Evolutionary conservation across 306 rosid genomes (phyloP).

Genomic region (Geum urbanum): DNA sequence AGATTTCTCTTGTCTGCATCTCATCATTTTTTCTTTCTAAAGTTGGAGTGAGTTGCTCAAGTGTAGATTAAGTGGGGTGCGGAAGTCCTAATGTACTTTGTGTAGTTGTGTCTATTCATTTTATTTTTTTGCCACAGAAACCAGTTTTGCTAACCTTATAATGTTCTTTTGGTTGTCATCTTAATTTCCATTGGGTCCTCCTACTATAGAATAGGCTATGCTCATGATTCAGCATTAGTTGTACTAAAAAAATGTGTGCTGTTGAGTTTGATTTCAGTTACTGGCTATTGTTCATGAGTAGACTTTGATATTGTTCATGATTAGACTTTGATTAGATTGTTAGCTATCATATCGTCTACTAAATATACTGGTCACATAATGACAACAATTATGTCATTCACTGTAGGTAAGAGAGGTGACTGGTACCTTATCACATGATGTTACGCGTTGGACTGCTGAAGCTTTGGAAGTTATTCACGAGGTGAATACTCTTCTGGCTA

Average conservation of each 20-base stretch:
- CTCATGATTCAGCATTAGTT: neutral
- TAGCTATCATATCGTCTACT: neutral
- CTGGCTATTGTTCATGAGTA: neutral
- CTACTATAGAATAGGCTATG: neutral
- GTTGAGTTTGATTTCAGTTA: neutral
- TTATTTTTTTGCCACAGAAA: neutral
- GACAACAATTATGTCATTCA: constrained; percentile 11
- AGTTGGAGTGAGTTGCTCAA: too few species aligned
- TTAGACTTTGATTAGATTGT: neutral
- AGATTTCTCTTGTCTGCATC: too few species aligned
- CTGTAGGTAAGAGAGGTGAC: constrained; percentile 60
- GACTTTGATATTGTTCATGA: neutral
- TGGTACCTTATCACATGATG: constrained; percentile 27
- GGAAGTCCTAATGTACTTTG: neutral
- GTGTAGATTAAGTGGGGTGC: too few species aligned
- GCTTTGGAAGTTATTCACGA: constrained; percentile 74
- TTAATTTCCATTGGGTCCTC: neutral
- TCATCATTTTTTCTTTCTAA: too few species aligned
- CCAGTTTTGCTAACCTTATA: neutral
- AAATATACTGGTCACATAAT: neutral
- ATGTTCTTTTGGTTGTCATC: constrained; percentile 2
- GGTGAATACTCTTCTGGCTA: constrained; percentile 39
- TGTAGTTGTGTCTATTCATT: neutral
- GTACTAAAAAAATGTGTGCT: neutral
- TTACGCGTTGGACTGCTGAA: constrained; percentile 69